Percentiles rank a stretch among this genome's conserved stretches.
Evolutionary conservation across 2,329 filamentous ascomycete species (phyloP).

Genomic region (Aspergillus sp.): DNA sequence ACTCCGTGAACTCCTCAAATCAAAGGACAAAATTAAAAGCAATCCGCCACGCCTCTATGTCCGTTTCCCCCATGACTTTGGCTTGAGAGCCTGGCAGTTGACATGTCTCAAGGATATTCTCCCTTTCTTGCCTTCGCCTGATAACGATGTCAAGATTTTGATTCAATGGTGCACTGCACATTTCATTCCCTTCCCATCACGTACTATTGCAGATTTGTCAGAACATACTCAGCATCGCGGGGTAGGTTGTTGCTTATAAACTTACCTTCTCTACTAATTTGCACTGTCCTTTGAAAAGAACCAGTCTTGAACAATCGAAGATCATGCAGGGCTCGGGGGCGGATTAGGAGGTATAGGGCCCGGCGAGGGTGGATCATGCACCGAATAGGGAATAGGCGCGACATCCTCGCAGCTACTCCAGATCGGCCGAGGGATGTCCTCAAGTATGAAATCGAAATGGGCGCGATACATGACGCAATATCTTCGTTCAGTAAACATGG

Average conservation of each 20-base stretch:
- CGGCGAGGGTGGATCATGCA: constrained; percentile 32
- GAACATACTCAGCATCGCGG: neutral
- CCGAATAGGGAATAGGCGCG: constrained; percentile 11
- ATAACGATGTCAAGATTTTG: neutral
- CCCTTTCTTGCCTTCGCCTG: neutral
- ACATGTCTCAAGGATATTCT: too few relatives aligned
- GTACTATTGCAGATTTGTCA: neutral
- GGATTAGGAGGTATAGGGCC: constrained; percentile 42
- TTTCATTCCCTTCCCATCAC: neutral
- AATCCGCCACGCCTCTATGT: neutral
- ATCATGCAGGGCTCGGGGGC: constrained; percentile 41
- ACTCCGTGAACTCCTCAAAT: neutral
- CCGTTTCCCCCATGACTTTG: too few relatives aligned
- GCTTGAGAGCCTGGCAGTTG: neutral
- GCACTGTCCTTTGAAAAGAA: neutral
- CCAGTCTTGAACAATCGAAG: neutral
- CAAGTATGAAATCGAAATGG: too few relatives aligned
- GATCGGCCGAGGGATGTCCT: neutral
- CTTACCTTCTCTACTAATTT: neutral
- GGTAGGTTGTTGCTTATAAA: neutral
- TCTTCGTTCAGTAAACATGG: neutral
- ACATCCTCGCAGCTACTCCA: neutral
- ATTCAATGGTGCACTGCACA: too few relatives aligned
- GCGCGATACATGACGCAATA: too few relatives aligned
- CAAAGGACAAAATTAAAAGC: neutral